phyloP scores from a whole-genome alignment of 148 eudicot genomes.

The Persicaria tinctoria region DNA sequence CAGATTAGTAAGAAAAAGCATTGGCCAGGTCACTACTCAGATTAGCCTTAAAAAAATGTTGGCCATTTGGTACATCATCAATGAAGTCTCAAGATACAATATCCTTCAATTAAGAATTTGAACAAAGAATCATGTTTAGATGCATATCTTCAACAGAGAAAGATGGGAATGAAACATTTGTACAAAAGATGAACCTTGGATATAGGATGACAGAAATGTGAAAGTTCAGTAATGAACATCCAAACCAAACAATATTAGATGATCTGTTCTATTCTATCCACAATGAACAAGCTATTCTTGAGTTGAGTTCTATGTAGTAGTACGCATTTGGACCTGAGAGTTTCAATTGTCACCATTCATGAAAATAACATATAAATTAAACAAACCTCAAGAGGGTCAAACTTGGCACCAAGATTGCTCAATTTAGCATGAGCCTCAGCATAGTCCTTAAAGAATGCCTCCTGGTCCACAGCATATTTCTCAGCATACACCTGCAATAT shows the following conservation, averaged over 20 bases:
- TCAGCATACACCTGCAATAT: slow-evolving; percentile 74
- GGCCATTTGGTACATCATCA: background rate
- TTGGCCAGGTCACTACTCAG: background rate
- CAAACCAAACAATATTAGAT: background rate
- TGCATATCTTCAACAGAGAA: background rate
- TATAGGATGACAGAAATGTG: background rate
- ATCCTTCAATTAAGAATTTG: background rate
- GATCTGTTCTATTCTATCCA: background rate
- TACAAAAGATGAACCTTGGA: background rate
- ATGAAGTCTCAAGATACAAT: background rate
- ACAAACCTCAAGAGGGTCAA: slow-evolving; percentile 88
- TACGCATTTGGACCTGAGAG: background rate
- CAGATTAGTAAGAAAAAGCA: background rate
- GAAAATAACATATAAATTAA: background rate
- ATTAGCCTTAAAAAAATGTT: background rate
- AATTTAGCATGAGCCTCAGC: slow-evolving; percentile 98
- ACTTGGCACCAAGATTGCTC: slow-evolving; percentile 93
- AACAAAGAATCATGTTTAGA: background rate
- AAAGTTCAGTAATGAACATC: background rate
- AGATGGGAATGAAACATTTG: background rate
- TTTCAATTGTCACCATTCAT: background rate
- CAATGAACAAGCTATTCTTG: background rate
- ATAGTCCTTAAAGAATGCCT: slow-evolving; percentile 83
- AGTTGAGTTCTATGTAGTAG: background rate
- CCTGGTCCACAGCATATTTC: slow-evolving; percentile 82